Base-by-base conservation (phyloP, 2,329 filamentous ascomycete species). In the Lachnellula cervina region DNA sequence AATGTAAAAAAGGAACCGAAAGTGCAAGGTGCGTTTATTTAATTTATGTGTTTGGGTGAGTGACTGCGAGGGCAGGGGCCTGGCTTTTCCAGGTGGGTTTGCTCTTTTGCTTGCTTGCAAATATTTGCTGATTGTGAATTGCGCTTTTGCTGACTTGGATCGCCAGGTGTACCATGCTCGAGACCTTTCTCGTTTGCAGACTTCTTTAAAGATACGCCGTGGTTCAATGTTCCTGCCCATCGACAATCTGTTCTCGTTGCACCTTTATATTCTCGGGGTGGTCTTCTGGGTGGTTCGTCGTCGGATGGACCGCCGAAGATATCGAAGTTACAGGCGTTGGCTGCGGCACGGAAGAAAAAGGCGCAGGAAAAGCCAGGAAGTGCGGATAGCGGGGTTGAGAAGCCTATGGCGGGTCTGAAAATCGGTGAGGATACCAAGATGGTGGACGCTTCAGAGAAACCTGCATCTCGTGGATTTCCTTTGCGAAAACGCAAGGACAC, bases 311-410 rank as follows among this genome's bases (percentile, higher is more conserved):
- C 75, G n/a, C 79, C 82, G 3, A 94, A 92, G 67, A 80, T 89
- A 72, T 96, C 93, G 5, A 99, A 99, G 67, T 77, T 99, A 46
- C 93, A 96, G 65, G 90, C 90, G 48, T 76, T 99, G 43, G 92
- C 93, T 51, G 90, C 90, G 35, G 88, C 89, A 52, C 81, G 91
- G 28, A 92, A 91, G 70, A 92, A 89, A 73, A 96, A 91, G 71
- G 85, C 84, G 14, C 85, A 84, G 32, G 84, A 87, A 40, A 84
- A 81, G 64, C 75, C 70, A 45, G 56, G 65, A 44, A 53, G 43
- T 48, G 54, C 32, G 19, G 51, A 38, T 21, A 56, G 55, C 3
- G 64, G 58, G 8, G 57, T 67, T 3, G 65, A 66, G 48, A 63
- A 64, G 43, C 61, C 67, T 6, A 62, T 68, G 64, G 61, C 62